Base-by-base conservation (phyloP, 306 rosid species). In the Sesbania bispinosa region DNA sequence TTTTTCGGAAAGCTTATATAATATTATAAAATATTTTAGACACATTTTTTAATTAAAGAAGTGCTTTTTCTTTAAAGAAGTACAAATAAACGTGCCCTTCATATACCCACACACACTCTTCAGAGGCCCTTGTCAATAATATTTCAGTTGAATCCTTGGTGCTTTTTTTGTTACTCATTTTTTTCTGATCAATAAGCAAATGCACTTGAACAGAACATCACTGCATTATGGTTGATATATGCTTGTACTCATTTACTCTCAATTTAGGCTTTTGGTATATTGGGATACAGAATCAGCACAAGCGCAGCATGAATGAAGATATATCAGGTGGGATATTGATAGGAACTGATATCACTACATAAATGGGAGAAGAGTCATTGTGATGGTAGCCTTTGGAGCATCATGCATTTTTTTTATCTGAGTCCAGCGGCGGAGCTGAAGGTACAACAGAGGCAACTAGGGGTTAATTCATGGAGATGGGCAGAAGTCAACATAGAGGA, bases 141-240 rank as follows among this genome's bases (percentile, higher is more conserved):
- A 62, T 58, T 53, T 62, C 59, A 71, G 62, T 24, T 20, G 20
- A 39, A 38, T 53, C 20, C 5, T 18, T 5, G 29, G 50, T 39
- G 8, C 21, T 14, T 48, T n/a, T 75, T 67, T 69, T 27, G 76
- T 6, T 42, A 42, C 20, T 55, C 16, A 35, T 10, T 32, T 46
- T n/a, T 58, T 67, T 58, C 24, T 15, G 19, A 67, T 58, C 69
- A 54, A 36, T 33, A 24, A 57, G 20, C 61, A 67, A 67, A 52
- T 67, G 69, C 35, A 58, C 14, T 50, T 7, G 19, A 58, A 19
- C 14, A 46, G 36, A 76, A 11, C 13, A 14, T 76, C 32, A 38
- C 42, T 32, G 41, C 52, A 57, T 15, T 45, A 29, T 23, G 2
- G 7, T 32, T 30, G 47, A 48, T 67, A 21, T 4, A n/a, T 18